These are phyloP conservation scores for Teratosphaeria pseudoeucalypti DNA, from an alignment of 2,329 filamentous ascomycete genomes.

Conservation along the genomic window DNA sequence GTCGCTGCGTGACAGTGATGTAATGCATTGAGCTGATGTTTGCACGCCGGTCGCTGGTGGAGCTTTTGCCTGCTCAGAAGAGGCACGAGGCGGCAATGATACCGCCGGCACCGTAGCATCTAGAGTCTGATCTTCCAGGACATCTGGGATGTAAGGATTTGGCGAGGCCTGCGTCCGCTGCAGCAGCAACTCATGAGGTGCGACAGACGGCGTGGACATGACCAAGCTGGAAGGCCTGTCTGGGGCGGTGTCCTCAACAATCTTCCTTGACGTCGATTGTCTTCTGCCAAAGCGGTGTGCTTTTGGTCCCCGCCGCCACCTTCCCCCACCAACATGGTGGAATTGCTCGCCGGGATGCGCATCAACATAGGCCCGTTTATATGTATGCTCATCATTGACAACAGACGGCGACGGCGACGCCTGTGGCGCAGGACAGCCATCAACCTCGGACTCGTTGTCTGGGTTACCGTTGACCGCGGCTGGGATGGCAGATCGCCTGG, in stretches of 20 bases:
- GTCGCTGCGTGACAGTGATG: background rate
- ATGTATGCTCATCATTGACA: background rate
- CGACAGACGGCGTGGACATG: background rate
- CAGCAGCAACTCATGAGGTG: background rate
- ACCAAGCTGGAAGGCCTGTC: background rate
- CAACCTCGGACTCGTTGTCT: background rate
- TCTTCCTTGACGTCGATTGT: background rate
- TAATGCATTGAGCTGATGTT: background rate
- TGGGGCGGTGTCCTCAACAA: background rate
- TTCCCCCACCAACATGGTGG: background rate
- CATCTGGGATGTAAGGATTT: background rate
- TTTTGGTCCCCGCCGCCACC: background rate
- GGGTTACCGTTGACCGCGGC: background rate
- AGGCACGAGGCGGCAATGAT: background rate
- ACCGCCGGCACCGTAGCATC: background rate
- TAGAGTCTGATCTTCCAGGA: background rate
- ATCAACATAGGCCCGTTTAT: background rate
- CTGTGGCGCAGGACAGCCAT: background rate
- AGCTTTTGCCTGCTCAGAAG: background rate
- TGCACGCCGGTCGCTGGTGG: background rate
- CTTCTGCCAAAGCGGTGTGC: background rate
- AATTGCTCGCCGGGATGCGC: slow-evolving; percentile 1
- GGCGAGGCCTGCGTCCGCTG: background rate
- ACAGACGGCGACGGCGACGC: background rate
- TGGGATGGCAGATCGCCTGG: background rate